Conservation (phyloP, 371 early-diverging fungal species). For the Actinomortierella wolfii region DNA sequence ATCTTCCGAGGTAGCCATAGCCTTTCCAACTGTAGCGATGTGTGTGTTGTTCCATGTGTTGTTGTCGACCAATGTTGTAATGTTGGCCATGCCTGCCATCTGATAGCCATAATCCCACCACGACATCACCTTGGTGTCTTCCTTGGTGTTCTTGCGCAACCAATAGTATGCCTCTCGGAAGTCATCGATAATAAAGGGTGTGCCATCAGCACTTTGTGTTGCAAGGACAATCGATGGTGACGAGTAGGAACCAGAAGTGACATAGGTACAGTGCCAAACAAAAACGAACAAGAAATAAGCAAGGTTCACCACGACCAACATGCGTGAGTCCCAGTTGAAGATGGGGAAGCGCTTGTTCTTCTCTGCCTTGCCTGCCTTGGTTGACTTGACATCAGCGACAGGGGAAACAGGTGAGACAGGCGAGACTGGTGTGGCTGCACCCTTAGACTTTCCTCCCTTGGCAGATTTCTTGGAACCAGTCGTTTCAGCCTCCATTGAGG, state of each 20-base stretch:
- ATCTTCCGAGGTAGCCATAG: constrained; percentile 91
- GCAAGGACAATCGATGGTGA: constrained; percentile 99
- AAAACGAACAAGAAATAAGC: constrained; percentile 78
- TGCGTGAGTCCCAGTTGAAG: constrained; percentile 50
- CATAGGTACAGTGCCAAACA: constrained; percentile 98
- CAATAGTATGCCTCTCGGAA: constrained; percentile 99
- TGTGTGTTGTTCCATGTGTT: constrained; percentile 99
- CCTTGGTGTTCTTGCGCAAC: constrained; percentile 95
- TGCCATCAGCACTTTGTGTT: constrained; percentile 82
- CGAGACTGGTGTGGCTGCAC: neutral
- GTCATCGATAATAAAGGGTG: constrained; percentile 96
- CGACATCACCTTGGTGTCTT: constrained; percentile 94
- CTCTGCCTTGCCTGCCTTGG: constrained; percentile 21
- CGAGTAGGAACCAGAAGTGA: constrained; percentile 96
- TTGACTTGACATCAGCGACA: constrained; percentile 19
- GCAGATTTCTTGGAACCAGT: constrained; percentile 6
- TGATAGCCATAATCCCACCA: constrained; percentile 99
- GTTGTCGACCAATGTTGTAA: constrained; percentile 98
- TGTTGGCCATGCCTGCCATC: constrained; percentile 98
- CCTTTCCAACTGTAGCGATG: constrained; percentile 98
- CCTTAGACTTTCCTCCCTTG: constrained; percentile 14
- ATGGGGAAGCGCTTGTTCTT: constrained; percentile 45
- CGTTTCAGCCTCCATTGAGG: constrained; percentile 11
- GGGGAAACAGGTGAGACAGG: constrained; percentile 1
- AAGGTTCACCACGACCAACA: constrained; percentile 59